Evolutionary conservation across 2,329 filamentous ascomycete species (phyloP), one percentile per base, ranked within the genome.

Genomic region (Arthroderma sp.): DNA sequence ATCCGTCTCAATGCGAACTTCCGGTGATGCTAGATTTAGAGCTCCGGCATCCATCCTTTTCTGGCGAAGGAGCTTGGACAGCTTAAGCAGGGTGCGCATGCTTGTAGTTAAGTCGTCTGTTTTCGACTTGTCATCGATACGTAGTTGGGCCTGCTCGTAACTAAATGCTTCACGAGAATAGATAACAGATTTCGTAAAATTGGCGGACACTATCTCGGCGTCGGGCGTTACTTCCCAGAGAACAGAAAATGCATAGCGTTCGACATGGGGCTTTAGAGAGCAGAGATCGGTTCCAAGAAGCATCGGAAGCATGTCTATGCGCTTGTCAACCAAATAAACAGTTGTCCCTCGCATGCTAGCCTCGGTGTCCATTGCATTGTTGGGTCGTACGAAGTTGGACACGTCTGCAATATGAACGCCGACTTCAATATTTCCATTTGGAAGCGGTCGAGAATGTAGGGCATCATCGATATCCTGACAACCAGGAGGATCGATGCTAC

Each of bases 401-500:
- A 98, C 93, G 71, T 98, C 93, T 28, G 93, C 94, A 71, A 98
- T 98, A 72, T 98, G 94, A 15, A 98, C 93, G 62, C 93, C 93
- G 8, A 98, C 90, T 71, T 97, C 89, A 63, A 84, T 91, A 70
- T 97, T 96, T 44, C 94, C 93, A 66, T 97, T 97, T 0, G 89
- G 85, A 21, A 98, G 75, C 54, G 80, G 79, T 60, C 84, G 81
- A 5, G 93, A 91, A 71, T 98, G 94, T 5, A 98, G 81, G 17
- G 93, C 93, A 72, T 98, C 94, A 66, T 98, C 93, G 59, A 98
- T 98, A 76, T 98, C 93, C 67, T 97, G 91, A 72, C 93, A 98
- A 1, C 91, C 91, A 31, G 89, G 82, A 53, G 93, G 93, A 69
- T 98, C 93, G 66, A 98, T 98, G 73, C 91, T 97, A 80, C 93